Evolutionary conservation across 768 basidiomycete species (phyloP).

Genomic region (Serendipita sp.): DNA sequence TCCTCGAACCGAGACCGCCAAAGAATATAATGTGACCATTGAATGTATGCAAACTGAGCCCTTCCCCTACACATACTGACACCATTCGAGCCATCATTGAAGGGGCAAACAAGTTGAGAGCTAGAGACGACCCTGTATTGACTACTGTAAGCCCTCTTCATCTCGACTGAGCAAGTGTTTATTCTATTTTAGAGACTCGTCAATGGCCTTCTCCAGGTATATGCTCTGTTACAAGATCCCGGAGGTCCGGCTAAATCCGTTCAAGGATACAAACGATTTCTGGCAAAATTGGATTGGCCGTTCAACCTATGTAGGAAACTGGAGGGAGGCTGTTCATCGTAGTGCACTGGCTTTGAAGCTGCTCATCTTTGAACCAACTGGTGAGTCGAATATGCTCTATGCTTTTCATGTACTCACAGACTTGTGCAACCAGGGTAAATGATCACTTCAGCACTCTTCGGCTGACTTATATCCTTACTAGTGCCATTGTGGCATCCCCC

Average conservation of each 20-base stretch:
- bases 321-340: constrained; percentile 89
- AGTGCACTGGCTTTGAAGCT: constrained; percentile 90
- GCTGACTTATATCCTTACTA: constrained; percentile 14
- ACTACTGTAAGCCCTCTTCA: not conserved
- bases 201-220: constrained; percentile 38
- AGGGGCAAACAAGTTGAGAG: constrained; percentile 31
- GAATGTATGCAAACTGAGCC: constrained; percentile 9
- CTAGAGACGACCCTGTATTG: constrained; percentile 33
- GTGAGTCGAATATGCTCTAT: constrained; percentile 19
- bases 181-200: constrained; percentile 34
- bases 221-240: constrained; percentile 6
- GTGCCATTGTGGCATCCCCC: constrained; percentile 87
- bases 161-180: not conserved
- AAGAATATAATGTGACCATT: constrained; percentile 4
- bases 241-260: too few species aligned
- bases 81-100: constrained; percentile 25
- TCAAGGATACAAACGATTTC: constrained; percentile 53
- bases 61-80: not conserved
- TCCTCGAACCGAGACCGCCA: not conserved
- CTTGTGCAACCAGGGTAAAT: not conserved
- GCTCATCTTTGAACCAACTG: constrained; percentile 83
- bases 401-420: not conserved
- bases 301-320: constrained; percentile 80
- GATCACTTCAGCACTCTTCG: not conserved
- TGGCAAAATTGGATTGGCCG: constrained; percentile 85